phyloP scores from a whole-genome alignment of 2,329 filamentous ascomycete genomes.

The Hypoxylon sp. region DNA sequence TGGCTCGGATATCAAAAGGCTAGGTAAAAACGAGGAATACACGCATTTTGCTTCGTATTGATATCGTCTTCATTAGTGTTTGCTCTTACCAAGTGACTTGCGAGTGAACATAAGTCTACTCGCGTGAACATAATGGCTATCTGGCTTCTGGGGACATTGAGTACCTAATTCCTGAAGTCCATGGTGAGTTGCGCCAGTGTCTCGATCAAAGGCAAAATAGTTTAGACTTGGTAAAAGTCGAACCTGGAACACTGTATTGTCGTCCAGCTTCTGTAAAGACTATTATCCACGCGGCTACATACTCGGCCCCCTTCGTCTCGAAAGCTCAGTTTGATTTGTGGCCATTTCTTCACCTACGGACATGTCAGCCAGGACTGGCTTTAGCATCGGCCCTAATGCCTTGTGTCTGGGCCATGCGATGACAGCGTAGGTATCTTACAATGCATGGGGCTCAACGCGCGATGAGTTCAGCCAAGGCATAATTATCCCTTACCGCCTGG shows the following conservation, averaged over 20 bases:
- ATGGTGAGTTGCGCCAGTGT: background rate
- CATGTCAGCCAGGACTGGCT: background rate
- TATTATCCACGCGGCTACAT: background rate
- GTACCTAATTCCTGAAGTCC: background rate
- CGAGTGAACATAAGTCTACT: background rate
- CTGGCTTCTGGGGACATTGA: background rate
- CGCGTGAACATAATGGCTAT: background rate
- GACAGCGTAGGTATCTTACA: background rate
- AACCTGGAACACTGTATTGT: background rate
- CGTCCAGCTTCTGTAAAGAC: background rate
- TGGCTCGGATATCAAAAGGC: constrained; percentile 5
- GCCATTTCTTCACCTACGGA: background rate
- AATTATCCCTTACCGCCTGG: background rate
- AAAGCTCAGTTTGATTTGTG: background rate
- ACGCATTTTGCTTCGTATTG: background rate
- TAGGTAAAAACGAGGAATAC: constrained; percentile 21
- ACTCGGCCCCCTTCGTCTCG: no score
- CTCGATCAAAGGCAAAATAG: background rate
- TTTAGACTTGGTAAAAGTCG: background rate
- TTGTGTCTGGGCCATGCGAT: background rate
- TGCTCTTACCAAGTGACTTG: background rate
- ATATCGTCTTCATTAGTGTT: background rate
- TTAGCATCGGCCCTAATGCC: background rate
- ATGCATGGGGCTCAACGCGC: background rate
- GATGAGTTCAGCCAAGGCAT: constrained; percentile 6